Evolutionary conservation across 2,329 filamentous ascomycete species (phyloP).

Genomic region (Aspergillus candidus): DNA sequence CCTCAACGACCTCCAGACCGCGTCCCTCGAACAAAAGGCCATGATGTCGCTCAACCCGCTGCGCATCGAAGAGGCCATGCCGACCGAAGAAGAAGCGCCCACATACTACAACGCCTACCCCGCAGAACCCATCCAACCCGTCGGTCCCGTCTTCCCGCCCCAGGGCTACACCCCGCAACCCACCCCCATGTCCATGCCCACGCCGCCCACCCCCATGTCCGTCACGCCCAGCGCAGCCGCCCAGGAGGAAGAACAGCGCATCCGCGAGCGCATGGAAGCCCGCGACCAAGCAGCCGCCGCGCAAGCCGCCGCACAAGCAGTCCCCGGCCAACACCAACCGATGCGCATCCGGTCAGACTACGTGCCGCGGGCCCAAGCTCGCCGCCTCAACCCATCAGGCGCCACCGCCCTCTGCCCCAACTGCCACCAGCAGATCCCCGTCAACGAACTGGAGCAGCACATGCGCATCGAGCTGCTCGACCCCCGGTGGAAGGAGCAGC

Average conservation of each 20-base stretch:
- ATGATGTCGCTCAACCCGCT: slow-evolving; percentile 76
- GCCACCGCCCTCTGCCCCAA: slow-evolving; percentile 72
- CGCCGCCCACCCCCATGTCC: slow-evolving; percentile 23
- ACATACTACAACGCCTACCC: slow-evolving; percentile 50
- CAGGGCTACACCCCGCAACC: slow-evolving; percentile 26
- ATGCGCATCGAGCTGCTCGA: slow-evolving; percentile 94
- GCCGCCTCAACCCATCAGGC: slow-evolving; percentile 61
- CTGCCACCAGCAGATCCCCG: slow-evolving; percentile 83
- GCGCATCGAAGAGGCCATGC: slow-evolving; percentile 92
- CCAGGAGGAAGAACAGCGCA: slow-evolving; percentile 57
- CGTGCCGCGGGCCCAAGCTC: slow-evolving; percentile 73
- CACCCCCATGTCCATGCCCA: slow-evolving; percentile 21
- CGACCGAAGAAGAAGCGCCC: slow-evolving; percentile 59
- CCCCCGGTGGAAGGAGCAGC: slow-evolving; percentile 92
- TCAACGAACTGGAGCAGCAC: slow-evolving; percentile 82
- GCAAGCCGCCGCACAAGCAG: slow-evolving; percentile 68
- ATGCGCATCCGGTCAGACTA: slow-evolving; percentile 95
- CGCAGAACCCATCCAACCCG: slow-evolving; percentile 25
- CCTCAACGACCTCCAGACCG: slow-evolving; percentile 85
- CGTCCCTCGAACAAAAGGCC: slow-evolving; percentile 91
- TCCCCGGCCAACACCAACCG: slow-evolving; percentile 45
- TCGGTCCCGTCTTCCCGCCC: slow-evolving; percentile 26
- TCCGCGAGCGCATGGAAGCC: slow-evolving; percentile 51
- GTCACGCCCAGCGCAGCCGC: slow-evolving; percentile 16
- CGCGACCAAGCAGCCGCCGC: slow-evolving; percentile 65